Percentiles rank a stretch among this genome's conserved stretches.
Evolutionary conservation across 1,139 yeast species (phyloP).

Genomic region (Kodamaea alishanica): DNA sequence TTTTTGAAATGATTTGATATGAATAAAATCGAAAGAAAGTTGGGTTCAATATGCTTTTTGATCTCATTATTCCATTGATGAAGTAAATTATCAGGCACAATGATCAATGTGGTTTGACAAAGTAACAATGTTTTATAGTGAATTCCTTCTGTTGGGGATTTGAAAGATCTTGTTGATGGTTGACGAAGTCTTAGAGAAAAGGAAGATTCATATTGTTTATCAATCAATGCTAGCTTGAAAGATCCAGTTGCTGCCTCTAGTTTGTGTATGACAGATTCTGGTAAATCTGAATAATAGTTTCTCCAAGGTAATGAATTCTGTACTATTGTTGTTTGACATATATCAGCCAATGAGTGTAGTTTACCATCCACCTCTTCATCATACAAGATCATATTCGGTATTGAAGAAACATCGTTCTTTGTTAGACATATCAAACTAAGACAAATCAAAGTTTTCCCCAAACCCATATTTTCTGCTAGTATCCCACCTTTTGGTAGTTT

Average conservation of each 20-base stretch:
- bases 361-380: conserved; percentile 10
- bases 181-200: conserved; percentile 19
- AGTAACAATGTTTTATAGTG: conserved; percentile 30
- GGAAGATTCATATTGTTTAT: conserved; percentile 21
- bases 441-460: conserved; percentile 69
- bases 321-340: conserved; percentile 42
- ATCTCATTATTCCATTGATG: conserved; percentile 65
- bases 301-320: conserved; percentile 58
- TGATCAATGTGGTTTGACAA: conserved; percentile 54
- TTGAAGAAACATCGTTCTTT: conserved; percentile 45
- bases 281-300: conserved; percentile 39
- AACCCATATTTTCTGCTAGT: conserved; percentile 73
- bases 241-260: conserved; percentile 41
- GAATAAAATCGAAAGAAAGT: conserved; percentile 32
- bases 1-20: conserved; percentile 32
- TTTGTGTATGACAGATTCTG: conserved; percentile 36
- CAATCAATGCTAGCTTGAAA: conserved; percentile 33
- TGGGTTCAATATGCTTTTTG: conserved; percentile 46
- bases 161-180: conserved; percentile 8
- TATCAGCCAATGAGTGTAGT: conserved; percentile 29
- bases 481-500: conserved; percentile 61
- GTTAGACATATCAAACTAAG: conserved; percentile 57
- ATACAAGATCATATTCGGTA: conserved; percentile 35
- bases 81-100: conserved; percentile 64
- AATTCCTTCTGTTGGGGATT: conserved; percentile 17